These are phyloP conservation scores for Dendrostoma leiphaemia DNA, from an alignment of 2,329 filamentous ascomycete genomes.

Conservation along the genomic window DNA sequence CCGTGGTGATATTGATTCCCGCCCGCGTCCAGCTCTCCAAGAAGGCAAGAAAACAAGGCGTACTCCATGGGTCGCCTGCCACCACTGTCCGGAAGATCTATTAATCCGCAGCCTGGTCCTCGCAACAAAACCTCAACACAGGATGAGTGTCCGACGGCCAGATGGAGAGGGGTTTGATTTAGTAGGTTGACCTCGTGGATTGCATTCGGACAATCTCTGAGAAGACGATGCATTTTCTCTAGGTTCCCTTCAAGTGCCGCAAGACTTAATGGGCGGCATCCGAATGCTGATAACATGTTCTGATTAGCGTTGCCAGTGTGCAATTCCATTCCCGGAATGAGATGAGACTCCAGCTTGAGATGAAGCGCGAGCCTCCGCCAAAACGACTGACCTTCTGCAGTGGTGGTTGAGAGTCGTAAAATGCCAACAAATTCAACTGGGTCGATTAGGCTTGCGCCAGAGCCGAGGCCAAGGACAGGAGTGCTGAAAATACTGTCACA, in stretches of 20 bases:
- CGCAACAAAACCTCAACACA: neutral
- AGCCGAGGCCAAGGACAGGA: neutral
- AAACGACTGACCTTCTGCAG: conserved; percentile 1
- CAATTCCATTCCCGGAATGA: neutral
- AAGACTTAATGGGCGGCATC: neutral
- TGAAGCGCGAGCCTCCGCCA: neutral
- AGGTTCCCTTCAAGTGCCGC: neutral
- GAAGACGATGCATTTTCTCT: neutral
- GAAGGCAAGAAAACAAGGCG: neutral
- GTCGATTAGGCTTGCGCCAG: accelerated
- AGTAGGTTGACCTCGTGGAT: neutral
- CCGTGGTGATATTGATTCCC: neutral
- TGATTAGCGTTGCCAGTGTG: neutral
- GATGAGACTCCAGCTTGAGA: too few relatives aligned
- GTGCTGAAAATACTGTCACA: neutral
- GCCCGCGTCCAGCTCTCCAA: too few relatives aligned
- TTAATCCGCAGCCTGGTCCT: neutral
- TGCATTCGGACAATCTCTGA: neutral
- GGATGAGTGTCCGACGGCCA: neutral
- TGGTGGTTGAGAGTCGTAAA: neutral
- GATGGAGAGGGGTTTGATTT: neutral
- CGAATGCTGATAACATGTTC: neutral
- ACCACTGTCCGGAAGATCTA: neutral
- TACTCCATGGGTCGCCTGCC: neutral
- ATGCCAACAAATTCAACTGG: neutral